Evolutionary conservation across 2,329 filamentous ascomycete species (phyloP), one percentile per base, ranked within the genome.

Genomic region (Fusarium udum): DNA sequence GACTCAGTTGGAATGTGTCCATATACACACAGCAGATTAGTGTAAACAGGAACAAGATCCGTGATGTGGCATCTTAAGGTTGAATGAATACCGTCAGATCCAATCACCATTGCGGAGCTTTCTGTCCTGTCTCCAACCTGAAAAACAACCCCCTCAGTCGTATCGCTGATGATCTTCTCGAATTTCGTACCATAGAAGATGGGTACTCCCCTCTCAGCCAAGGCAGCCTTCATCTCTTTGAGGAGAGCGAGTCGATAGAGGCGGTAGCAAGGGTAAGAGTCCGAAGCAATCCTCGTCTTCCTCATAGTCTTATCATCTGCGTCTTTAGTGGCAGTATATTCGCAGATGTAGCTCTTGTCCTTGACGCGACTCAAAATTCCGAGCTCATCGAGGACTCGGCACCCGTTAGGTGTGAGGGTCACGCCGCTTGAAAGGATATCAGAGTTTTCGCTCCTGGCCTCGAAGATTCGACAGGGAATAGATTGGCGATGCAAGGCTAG

Each of bases 361-460:
- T 26, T 7, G 7, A 43, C 7, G 16, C 6, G n/a, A 26, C n/a
- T 43, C 42, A 24, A 16, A 8, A 18, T 26, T 2, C 7, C 15
- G 24, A 24, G n/a, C 7, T 43, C 15, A 18, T 43, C 42, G 16
- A 43, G 9, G 10, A 43, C 11, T 24, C 16, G 15, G 16, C 42
- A 43, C 7, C n/a, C n/a, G 14, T 26, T 24, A 8, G 42, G 42
- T 13, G n/a, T 26, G 4, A 43, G 10, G 7, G 15, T 26, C 11
- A 24, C 42, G 15, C n/a, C n/a, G 16, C 42, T 43, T 24, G n/a
- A 43, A 6, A 18, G n/a, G n/a, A 43, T 26, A 4, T 6, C n/a
- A 5, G n/a, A 43, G 4, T 26, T 4, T 8, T 5, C 15, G 16
- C 3, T 6, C n/a, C n/a, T 24, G 1, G 15, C n/a, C n/a, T 43